Evolutionary conservation across 257 asterid species (phyloP).

Genomic region (Ehretia macrophylla): DNA sequence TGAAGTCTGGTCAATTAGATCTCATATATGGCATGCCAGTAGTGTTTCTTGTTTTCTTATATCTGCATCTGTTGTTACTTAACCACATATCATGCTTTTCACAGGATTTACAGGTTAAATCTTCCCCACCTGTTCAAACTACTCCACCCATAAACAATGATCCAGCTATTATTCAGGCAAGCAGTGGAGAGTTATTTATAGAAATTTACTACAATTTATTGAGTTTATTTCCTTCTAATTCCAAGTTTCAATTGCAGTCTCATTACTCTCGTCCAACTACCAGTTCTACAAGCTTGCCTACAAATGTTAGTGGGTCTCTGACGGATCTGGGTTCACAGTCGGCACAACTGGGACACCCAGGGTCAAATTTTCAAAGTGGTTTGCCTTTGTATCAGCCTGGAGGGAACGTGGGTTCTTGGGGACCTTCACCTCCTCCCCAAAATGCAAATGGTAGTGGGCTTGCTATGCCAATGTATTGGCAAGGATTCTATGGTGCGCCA

Average conservation of each 20-base stretch:
- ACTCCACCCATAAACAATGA: slow-evolving; percentile 62
- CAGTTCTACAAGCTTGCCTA: slow-evolving; percentile 57
- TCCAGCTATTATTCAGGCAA: slow-evolving; percentile 97
- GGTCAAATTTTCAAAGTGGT: slow-evolving; percentile 59
- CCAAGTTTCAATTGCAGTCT: slow-evolving; percentile 58
- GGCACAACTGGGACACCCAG: slow-evolving; percentile 63
- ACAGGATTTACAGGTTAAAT: slow-evolving; percentile 95
- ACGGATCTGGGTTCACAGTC: slow-evolving; percentile 57
- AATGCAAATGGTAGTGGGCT: slow-evolving; percentile 63
- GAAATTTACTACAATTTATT: slow-evolving; percentile 7
- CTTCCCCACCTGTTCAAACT: slow-evolving; percentile 79
- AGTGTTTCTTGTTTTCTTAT: too few species aligned
- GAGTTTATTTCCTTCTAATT: slow-evolving; percentile 18
- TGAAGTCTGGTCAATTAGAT: too few species aligned
- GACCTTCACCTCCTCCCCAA: slow-evolving; percentile 48
- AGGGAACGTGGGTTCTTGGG: slow-evolving; percentile 83
- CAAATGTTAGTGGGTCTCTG: slow-evolving; percentile 49
- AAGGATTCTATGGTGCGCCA: slow-evolving; percentile 82
- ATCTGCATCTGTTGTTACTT: background rate
- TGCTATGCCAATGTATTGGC: slow-evolving; percentile 96
- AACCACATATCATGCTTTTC: slow-evolving; percentile 1
- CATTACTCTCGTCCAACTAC: slow-evolving; percentile 71
- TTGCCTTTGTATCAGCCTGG: slow-evolving; percentile 90
- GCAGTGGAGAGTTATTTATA: slow-evolving; percentile 13
- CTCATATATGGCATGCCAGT: too few species aligned